A percentile compares a stretch with the other conserved stretches of the same genome.
Conservation (phyloP, 2,329 filamentous ascomycete genomes). For the Aurifilum marmelostoma region DNA sequence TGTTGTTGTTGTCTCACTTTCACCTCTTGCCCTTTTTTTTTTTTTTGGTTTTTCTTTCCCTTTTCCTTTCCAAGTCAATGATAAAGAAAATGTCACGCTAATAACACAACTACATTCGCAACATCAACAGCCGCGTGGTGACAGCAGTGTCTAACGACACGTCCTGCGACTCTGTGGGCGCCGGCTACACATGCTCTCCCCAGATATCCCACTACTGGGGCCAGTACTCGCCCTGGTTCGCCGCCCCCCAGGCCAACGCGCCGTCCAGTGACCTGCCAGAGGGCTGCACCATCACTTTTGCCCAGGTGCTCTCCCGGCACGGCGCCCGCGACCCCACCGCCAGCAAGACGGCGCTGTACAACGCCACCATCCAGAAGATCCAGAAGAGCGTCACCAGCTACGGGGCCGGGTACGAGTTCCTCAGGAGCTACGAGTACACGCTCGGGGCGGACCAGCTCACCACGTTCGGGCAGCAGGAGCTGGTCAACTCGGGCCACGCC, state of each 20-base stretch:
- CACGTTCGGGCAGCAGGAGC: conserved; percentile 67
- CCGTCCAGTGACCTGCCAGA: conserved; percentile 63
- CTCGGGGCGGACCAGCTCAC: conserved; percentile 60
- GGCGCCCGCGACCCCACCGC: conserved; percentile 80
- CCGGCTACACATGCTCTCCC: conserved; percentile 66
- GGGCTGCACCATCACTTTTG: conserved; percentile 78
- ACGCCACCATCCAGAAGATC: conserved; percentile 65
- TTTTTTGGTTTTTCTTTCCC: neutral
- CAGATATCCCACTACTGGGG: conserved; percentile 74
- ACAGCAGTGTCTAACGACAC: conserved; percentile 23
- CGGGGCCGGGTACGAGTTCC: conserved; percentile 67
- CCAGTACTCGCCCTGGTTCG: conserved; percentile 85
- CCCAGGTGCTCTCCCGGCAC: conserved; percentile 79
- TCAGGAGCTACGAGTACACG: conserved; percentile 71
- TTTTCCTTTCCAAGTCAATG: neutral
- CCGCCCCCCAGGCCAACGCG: conserved; percentile 62
- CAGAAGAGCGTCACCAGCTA: conserved; percentile 61
- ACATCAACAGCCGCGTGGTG: conserved; percentile 21
- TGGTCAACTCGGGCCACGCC: conserved; percentile 74
- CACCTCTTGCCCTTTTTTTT: neutral
- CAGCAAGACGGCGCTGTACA: conserved; percentile 68
- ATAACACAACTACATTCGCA: conserved; percentile 13
- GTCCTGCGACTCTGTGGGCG: conserved; percentile 54
- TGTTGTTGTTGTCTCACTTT: too few species aligned
- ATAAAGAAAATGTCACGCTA: conserved; percentile 7